Base-by-base conservation (phyloP, 192 early-diverging fungal species). In the Mortierella alpina region DNA sequence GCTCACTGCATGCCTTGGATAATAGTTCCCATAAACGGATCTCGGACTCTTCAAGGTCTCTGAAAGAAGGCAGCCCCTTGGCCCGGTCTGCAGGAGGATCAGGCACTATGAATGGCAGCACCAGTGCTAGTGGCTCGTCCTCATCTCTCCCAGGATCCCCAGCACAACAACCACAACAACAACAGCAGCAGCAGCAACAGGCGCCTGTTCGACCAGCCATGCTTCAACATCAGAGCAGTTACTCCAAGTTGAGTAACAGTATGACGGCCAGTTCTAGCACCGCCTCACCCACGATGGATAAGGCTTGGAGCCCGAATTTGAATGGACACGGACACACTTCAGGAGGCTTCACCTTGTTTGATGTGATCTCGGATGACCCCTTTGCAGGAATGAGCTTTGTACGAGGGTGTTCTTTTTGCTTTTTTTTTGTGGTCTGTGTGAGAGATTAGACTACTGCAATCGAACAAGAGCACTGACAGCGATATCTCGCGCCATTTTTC, bases 331-430 rank as follows among this genome's bases (percentile, higher is more conserved):
- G 47, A 0, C 5, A 15, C 44, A 49, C 70, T 18, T 61, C 65
- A 4, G 68, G 75, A 59, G 75, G 75, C 4, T 70, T 70, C 69
- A 79, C 76, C 8, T 39, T 79, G 49, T 79, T 66, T 66, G 76
- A 79, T 45, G 69, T 79, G 20, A 79, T 79, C 14, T 63, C 69
- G 40, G 76, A 79, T 50, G 76, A 79, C 23, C 76, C 76, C 5
- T 79, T 68, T 55, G 68, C 49, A 31, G 67, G 67, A 11, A 61
- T 79, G 76, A 62, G 13, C 20, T 79, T 79, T 67, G 76, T 79
- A 79, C 66, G 76, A 67, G 13, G 11, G 39, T 69, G 12, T 46
- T 23, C 12, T 48, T 15, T 14, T 8, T 39, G 6, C 9, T 0
- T 7, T 18, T 66, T 65, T 0, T 41, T 23, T n/a, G 4, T 23